A percentile compares a stretch with the other conserved stretches of the same genome.
Evolutionary conservation across 2,329 filamentous ascomycete genomes (phyloP).

Genomic region (Calonectria fujianensis): DNA sequence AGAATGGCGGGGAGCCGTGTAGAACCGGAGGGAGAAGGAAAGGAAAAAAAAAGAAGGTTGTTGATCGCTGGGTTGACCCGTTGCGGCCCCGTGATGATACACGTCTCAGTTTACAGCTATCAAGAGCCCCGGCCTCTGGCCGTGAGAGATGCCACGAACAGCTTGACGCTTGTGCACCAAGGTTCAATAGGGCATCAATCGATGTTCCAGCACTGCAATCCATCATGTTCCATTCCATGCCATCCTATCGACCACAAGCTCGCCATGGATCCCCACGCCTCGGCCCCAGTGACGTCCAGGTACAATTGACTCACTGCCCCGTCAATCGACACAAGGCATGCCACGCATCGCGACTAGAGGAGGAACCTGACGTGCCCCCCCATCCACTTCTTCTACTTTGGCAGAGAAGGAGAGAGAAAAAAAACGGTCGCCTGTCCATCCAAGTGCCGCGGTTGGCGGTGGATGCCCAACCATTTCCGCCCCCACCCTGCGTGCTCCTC

Average conservation of each 20-base stretch:
- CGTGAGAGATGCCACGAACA: background rate
- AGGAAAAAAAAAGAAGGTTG: background rate
- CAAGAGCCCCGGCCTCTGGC: background rate
- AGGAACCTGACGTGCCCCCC: conserved; percentile 23
- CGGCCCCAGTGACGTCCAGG: conserved; percentile 19
- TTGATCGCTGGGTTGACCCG: background rate
- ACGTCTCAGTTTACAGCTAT: conserved; percentile 9
- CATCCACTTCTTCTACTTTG: background rate
- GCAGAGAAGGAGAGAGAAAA: background rate
- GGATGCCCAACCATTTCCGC: conserved; percentile 33
- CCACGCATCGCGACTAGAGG: conserved; percentile 33
- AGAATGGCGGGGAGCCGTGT: conserved; percentile 25
- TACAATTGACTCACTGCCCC: conserved; percentile 33
- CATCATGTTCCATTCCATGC: conserved; percentile 19
- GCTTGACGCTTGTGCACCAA: background rate
- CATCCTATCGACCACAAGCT: conserved; percentile 9
- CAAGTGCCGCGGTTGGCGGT: conserved; percentile 32
- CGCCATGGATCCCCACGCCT: conserved; percentile 20
- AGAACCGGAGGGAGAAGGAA: background rate
- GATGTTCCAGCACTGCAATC: conserved; percentile 10
- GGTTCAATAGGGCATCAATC: conserved; percentile 23
- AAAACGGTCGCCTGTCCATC: conserved; percentile 13
- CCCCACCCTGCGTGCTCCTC: conserved; percentile 1
- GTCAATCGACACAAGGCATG: conserved; percentile 32
- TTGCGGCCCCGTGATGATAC: background rate